Evolutionary conservation across 768 basidiomycete species (phyloP), one percentile per base, ranked within the genome.

Genomic region (Rhizopogon vesiculosus): DNA sequence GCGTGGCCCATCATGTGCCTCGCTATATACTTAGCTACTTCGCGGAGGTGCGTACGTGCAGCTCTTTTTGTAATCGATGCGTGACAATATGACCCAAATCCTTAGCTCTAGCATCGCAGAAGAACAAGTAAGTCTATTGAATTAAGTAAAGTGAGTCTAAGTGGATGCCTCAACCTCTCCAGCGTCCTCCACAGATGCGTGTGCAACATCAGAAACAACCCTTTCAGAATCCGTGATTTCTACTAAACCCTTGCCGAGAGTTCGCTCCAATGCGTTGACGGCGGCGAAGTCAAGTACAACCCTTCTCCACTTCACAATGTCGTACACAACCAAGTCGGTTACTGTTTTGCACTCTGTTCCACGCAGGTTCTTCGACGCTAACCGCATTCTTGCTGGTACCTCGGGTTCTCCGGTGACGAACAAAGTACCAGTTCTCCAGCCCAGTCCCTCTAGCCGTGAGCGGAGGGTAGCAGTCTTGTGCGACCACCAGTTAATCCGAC

Each of bases 221-320:
- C 25, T 52, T 5, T 48, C 50, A 9, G 53, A 51, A 39, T n/a
- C 57, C 35, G 53, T 31, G 28, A 40, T 59, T 31, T 22, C 15
- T 40, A 42, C 53, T 40, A 31, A 50, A 13, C 54, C 62, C 46
- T 84, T 85, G 58, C 78, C 75, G 29, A 91, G 74, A 43, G 75
- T 80, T 61, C 76, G 75, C 69, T 91, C 89, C 44, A 93, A 79
- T 62, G 78, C 81, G 39, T 93, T 85, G n/a, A 94, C 85, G 3
- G 93, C 92, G 53, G 83, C 80, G 57, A 88, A 65, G 65, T 98
- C 95, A 66, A 98, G 64, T 38, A 97, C 77, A 31, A 94, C 71
- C 63, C 89, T 83, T 56, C 85, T 83, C 84, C 92, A 92, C 70
- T 84, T 89, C 64, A 98, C 71, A 42, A 91, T 67, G 64, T 96